Evolutionary conservation across 139 green algal genomes (phyloP), one percentile per base, ranked within the genome.

Genomic region (Edaphochlamys debaryana): DNA sequence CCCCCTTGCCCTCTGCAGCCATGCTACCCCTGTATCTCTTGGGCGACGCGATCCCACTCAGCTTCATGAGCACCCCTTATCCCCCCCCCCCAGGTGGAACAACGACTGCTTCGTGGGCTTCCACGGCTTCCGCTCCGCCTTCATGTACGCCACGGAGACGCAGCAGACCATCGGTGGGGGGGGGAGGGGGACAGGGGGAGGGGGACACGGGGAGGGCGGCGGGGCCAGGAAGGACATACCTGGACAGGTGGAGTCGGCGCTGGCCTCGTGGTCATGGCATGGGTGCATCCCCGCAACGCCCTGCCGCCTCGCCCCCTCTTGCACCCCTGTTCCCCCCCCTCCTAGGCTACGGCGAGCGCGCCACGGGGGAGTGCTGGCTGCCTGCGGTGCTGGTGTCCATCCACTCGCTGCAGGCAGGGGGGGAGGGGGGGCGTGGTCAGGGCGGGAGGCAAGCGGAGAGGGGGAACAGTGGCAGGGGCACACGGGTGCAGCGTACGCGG

Each of bases 261-360:
- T n/a, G n/a, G n/a, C n/a, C n/a, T n/a, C n/a, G n/a, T n/a, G n/a
- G n/a, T n/a, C n/a, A n/a, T n/a, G n/a, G n/a, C n/a, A n/a, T n/a
- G n/a, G n/a, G n/a, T n/a, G n/a, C n/a, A n/a, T n/a, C n/a, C n/a
- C n/a, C n/a, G n/a, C n/a, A n/a, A n/a, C n/a, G n/a, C n/a, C n/a
- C n/a, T n/a, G n/a, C n/a, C n/a, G n/a, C n/a, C n/a, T n/a, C n/a
- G n/a, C n/a, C n/a, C n/a, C n/a, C n/a, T n/a, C n/a, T n/a, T n/a
- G n/a, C n/a, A n/a, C n/a, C n/a, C n/a, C n/a, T n/a, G n/a, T n/a
- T 13, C 45, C 38, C 37, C 40, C 15, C 73, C 67, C 45, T 3
- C 72, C 36, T 72, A 95, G 92, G 94, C 5, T 98, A 95, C 76
- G 95, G 95, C 52, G 92, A 93, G 60, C 91, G 93, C 8, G 89